Evolutionary conservation across 2,329 filamentous ascomycete species (phyloP), one percentile per base, ranked within the genome.

Genomic region (Pseudocercospora musae): DNA sequence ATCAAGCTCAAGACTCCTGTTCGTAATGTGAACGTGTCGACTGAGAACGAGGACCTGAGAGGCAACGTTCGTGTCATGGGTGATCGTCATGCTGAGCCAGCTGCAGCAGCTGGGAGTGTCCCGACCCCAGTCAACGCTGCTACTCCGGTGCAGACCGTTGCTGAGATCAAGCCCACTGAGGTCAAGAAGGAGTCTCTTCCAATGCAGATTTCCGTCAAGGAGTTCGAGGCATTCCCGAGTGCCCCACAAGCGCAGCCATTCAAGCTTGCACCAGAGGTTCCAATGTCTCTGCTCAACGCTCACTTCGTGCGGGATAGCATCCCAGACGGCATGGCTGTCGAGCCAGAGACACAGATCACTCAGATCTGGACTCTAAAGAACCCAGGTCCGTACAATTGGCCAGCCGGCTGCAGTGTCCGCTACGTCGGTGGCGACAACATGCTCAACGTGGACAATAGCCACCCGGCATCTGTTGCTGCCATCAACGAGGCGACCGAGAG

Each of bases 1-100:
- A 92, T 99, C 81, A 97, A 96, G 81, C 92, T 99, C 82, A 96
- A 92, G 84, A 96, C 91, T 2, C 90, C 94, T 9, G 89, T 99
- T 54, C 90, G 91, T 69, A 89, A 91, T 69, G 91, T 96, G 37
- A 93, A 86, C 65, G 90, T 99, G 57, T 93, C 87, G 55, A 98
- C 94, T 8, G 83, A 89, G 66, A 89, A 89, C 58, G 91, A 96
- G 77, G 87, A 92, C 70, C 84, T 84, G 62, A 81, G 87, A 69
- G 89, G 89, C 56, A 82, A 85, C 63, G 84, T 90, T 73, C 83
- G 85, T n/a, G 75, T 82, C 40, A 87, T 96, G 84, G 92, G 92
- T 58, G 92, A 96, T 73, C 82, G 78, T 37, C 62, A 55, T 18
- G 27, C 52, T 37, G 31, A 33, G 31, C 23, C 52, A 21, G 33